Base-by-base conservation (phyloP, 2,329 filamentous ascomycete species). In the Verticillium longisporum region DNA sequence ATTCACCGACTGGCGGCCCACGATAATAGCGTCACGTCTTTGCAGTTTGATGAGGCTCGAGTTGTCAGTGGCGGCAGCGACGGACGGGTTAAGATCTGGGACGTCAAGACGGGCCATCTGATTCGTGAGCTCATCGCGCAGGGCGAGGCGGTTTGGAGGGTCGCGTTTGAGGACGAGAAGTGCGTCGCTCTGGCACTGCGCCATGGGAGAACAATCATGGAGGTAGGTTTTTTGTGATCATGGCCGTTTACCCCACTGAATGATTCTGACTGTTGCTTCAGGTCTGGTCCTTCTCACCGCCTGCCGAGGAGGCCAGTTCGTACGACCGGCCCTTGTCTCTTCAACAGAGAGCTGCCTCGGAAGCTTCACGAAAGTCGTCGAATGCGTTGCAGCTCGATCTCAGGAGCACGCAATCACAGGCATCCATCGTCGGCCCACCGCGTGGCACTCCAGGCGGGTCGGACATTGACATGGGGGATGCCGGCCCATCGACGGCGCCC, bases 31-130 rank as follows among this genome's bases (percentile, higher is more conserved):
- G 95, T 99, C 59, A 99, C 95, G 1, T 97, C 92, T 74, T 79
- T 99, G 67, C 95, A 99, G 71, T 99, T 99, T 72, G 95, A 99
- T 70, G 93, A 97, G 71, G 93, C 90, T 31, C 86, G 95, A 60
- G 95, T 99, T 63, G 93, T 99, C 61, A 97, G 92, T 71, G 95
- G 95, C 68, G 96, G 95, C 57, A 96, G 91, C 69, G 95, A 99
- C 75, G 95, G 95, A n/a, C 85, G 95, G 59, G 95, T 99, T 66
- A 99, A 98, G 76, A 93, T 99, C 60, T 99, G 95, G 95, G 94
- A 97, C 76, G 80, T 98, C 62, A 92, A 95, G 75, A 95, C 91
- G 2, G 95, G 95, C 3, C 89, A 91, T 61, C 82, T 97, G 33
- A 91, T 99, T 26, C 87, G 95, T 63, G 95, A 99, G 75, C 84